Evolutionary conservation across 1,284 basidiomycete genomes (phyloP), one percentile per base, ranked within the genome.

Genomic region (Cutaneotrichosporon cavernicola): DNA sequence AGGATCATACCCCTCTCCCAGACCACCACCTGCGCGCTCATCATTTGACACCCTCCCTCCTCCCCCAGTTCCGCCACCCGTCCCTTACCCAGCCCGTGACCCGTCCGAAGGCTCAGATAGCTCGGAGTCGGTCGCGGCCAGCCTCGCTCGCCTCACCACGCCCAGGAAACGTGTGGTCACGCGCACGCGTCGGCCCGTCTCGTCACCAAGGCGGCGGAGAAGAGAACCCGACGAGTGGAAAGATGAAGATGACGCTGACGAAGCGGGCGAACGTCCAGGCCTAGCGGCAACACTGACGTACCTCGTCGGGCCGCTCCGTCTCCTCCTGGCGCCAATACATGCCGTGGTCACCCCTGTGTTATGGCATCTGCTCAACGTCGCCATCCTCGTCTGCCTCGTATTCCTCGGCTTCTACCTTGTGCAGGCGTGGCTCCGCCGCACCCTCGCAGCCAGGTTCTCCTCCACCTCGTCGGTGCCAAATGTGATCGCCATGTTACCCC

Each of bases 331-430:
- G 16, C 72, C 73, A 2, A 31, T 74, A 13, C 56, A 66, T 11
- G 50, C 61, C 5, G 14, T 72, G 9, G 46, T 70, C 14, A 58
- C 62, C 5, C 73, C 73, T 0, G 60, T 73, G 4, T 32, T 70
- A 7, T 64, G 65, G 31, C 72, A 75, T 51, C 36, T 69, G 13
- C 56, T 69, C 66, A 75, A 75, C 63, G 60, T 62, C 11, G n/a
- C 65, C 22, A 31, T 72, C 22, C 55, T 72, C 2, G 40, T 63
- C 5, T 34, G 64, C 16, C n/a, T 70, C 8, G 51, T 62, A 16
- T 60, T 57, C 5, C 47, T 61, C 0, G 40, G 56, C 1, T 55
- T 65, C 4, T 74, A 69, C 63, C 61, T 43, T 16, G 59, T 34
- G 1, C 43, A 58, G 8, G 26, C 40, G 5, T 63, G 60, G 22